These are phyloP conservation scores for Caryopteris hybrid DNA, from an alignment of 305 asterid genomes.

Conservation along the genomic window DNA sequence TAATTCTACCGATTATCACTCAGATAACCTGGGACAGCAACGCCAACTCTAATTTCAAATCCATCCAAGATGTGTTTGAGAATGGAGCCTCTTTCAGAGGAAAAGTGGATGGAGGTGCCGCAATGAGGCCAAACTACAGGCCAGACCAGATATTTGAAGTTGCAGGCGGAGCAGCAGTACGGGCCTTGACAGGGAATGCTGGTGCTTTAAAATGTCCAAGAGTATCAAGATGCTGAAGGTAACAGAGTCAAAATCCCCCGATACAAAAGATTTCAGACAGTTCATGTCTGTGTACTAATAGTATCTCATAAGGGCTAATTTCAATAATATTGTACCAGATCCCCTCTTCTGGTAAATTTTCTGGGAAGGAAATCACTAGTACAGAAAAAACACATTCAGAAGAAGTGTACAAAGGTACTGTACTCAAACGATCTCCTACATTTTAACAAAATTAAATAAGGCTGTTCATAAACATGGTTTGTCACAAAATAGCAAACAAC, in stretches of 20 bases:
- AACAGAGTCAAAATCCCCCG: neutral
- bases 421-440: too few species aligned
- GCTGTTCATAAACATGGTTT: constrained; percentile 7
- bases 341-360: too few species aligned
- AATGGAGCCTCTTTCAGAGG: constrained; percentile 68
- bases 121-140: constrained; percentile 50
- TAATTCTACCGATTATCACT: neutral
- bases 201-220: constrained; percentile 64
- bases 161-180: constrained; percentile 44
- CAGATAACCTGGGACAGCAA: constrained; percentile 65
- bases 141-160: constrained; percentile 57
- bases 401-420: neutral
- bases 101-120: constrained; percentile 21
- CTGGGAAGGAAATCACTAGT: neutral
- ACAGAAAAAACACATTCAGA: neutral
- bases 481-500: constrained; percentile 1
- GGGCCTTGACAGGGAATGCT: constrained; percentile 52
- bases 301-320: neutral
- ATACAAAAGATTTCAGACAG: neutral
- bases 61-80: constrained; percentile 62
- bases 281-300: neutral
- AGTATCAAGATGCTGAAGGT: constrained; percentile 38
- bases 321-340: too few species aligned
- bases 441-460: constrained; percentile 8
- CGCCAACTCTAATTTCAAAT: constrained; percentile 36